Percentiles rank a stretch among this genome's conserved stretches.
phyloP scores from a whole-genome alignment of 2,329 filamentous ascomycete species.

The Chalara sp. region DNA sequence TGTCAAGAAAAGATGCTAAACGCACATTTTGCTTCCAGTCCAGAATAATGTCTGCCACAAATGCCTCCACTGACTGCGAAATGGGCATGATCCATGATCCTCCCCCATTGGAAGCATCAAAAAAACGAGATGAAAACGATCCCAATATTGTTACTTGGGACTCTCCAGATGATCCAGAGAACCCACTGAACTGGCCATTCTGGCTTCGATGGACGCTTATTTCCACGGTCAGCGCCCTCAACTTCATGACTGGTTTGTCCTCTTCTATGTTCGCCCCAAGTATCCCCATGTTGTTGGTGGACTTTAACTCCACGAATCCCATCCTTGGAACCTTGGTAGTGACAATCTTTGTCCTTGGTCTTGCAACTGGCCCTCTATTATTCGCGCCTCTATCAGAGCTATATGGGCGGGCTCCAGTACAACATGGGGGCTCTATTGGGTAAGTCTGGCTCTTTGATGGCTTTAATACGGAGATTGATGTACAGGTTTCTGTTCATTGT shows the following conservation, averaged over 20 bases:
- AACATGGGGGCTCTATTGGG: conserved; percentile 22
- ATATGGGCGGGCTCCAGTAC: conserved; percentile 44
- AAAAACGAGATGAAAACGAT: not conserved
- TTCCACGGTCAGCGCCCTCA: not conserved
- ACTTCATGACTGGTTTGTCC: not conserved
- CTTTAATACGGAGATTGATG: not conserved
- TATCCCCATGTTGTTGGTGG: conserved; percentile 36
- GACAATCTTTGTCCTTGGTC: conserved; percentile 13
- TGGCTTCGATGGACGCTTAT: not conserved
- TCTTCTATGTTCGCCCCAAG: conserved; percentile 35
- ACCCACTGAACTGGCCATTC: conserved; percentile 2
- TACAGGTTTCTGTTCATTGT: not conserved
- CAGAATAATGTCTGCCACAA: too few relatives aligned
- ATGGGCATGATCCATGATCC: too few relatives aligned
- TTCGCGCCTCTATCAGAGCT: conserved; percentile 47
- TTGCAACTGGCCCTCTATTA: conserved; percentile 10
- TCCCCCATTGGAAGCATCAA: too few relatives aligned
- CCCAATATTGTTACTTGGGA: conserved; percentile 1
- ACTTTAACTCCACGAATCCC: conserved; percentile 33
- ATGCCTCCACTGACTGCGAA: too few relatives aligned
- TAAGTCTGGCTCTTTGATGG: not conserved
- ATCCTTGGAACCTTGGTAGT: conserved; percentile 28
- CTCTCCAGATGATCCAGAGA: conserved; percentile 1
- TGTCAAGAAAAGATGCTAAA: too few relatives aligned
- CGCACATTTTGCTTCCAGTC: too few relatives aligned